These are phyloP conservation scores for Polyporus arcularius DNA, from an alignment of 768 basidiomycete genomes.

Conservation along the genomic window DNA sequence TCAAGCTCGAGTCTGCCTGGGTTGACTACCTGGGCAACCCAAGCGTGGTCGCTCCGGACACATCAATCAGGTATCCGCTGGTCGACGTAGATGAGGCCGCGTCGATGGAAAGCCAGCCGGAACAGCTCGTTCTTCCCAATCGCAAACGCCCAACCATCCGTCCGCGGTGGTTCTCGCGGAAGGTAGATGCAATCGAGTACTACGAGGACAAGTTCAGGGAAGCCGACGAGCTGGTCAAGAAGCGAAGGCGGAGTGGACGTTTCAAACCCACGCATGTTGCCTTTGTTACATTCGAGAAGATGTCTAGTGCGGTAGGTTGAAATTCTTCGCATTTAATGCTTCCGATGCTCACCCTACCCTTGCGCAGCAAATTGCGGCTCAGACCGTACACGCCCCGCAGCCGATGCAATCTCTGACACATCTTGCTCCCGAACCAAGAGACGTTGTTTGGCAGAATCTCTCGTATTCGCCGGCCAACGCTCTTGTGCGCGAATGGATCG, in stretches of 20 bases:
- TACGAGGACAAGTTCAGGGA: constrained; percentile 78
- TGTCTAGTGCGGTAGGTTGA: constrained; percentile 80
- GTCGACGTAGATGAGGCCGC: constrained; percentile 58
- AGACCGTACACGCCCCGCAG: constrained; percentile 74
- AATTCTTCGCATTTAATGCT: not conserved
- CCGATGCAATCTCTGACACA: constrained; percentile 68
- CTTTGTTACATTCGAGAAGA: constrained; percentile 96
- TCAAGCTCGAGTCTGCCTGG: constrained; percentile 85
- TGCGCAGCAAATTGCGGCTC: constrained; percentile 80
- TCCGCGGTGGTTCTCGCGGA: constrained; percentile 69
- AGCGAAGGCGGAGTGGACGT: constrained; percentile 65
- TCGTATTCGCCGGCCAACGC: constrained; percentile 59
- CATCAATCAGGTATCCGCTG: constrained; percentile 26
- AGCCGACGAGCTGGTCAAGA: constrained; percentile 82
- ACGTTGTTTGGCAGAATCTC: constrained; percentile 95
- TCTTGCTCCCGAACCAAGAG: constrained; percentile 90
- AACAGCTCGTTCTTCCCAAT: constrained; percentile 71
- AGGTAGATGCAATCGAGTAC: constrained; percentile 89
- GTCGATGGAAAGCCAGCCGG: constrained; percentile 51
- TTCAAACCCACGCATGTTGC: constrained; percentile 84
- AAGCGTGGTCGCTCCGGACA: constrained; percentile 59
- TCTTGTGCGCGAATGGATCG: constrained; percentile 69
- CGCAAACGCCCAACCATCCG: constrained; percentile 75
- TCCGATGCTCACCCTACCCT: not conserved
- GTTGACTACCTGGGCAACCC: constrained; percentile 93